Evolutionary conservation across 164 flowering plant species (phyloP), one percentile per base, ranked within the genome.

Genomic region (Magnolia sinica): DNA sequence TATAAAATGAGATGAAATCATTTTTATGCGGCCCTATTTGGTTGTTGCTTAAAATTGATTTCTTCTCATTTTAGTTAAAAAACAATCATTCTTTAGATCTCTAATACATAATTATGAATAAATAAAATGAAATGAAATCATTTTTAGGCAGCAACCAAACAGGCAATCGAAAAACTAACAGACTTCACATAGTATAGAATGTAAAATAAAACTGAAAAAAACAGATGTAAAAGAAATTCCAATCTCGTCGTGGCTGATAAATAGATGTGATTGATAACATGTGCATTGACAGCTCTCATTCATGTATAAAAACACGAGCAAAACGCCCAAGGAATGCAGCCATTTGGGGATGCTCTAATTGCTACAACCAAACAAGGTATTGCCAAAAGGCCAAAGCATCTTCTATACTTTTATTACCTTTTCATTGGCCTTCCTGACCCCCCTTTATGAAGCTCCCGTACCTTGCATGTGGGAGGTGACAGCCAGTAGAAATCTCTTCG

Each of bases 341-440:
- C 91, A 85, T 14, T 79, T 71, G 73, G 8, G 72, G 88, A 88
- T 86, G 59, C 90, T 81, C 82, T 66, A 72, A 59, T 74, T 74
- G 85, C 84, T 85, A 87, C 76, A 85, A 76, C 84, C 83, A 52
- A 83, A 77, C 78, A 79, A 83, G 83, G 82, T 83, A 74, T 72
- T 73, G 83, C 88, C 90, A 89, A 90, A 87, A 88, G 74, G 73
- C 84, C 82, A 78, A 83, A 80, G 68, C 81, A 79, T 63, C 80
- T 84, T 85, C 79, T 77, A 52, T 72, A 68, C 74, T 71, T 64
- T 55, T 50, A 8, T 72, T 69, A 73, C 72, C 70, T 76, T 80
- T 64, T 55, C 82, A 74, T 66, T 68, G 78, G 78, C 63, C 20
- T 74, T 77, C 29, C 66, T 22, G 63, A 67, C 45, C 68, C 61